Evolutionary conservation across 345 rosid species (phyloP).

Genomic region (Geranium rotundifolium): DNA sequence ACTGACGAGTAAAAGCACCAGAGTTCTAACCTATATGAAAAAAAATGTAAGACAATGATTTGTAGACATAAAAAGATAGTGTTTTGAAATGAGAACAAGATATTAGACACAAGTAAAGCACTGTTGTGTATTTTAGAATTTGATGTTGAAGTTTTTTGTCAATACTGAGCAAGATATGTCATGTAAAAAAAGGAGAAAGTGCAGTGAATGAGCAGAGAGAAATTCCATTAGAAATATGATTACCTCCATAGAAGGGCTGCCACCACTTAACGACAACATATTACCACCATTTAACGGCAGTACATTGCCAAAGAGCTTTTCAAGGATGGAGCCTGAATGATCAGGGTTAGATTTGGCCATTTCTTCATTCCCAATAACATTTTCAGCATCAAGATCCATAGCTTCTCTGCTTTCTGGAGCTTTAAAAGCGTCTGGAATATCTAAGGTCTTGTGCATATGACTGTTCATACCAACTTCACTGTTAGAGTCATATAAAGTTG

Average conservation of each 20-base stretch:
- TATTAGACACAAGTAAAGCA: not conserved
- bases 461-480: slow-evolving; percentile 17
- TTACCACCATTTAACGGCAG: slow-evolving; percentile 30
- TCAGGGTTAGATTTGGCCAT: slow-evolving; percentile 22
- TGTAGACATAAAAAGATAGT: no score
- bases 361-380: slow-evolving; percentile 24
- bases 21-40: no score
- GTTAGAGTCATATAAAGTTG: slow-evolving; percentile 30
- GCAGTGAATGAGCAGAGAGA: not conserved
- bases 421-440: slow-evolving; percentile 28
- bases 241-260: slow-evolving; percentile 23
- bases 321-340: slow-evolving; percentile 56
- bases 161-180: not conserved
- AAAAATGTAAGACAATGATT: no score
- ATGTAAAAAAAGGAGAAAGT: not conserved
- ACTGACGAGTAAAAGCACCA: no score
- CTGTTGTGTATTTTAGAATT: no score
- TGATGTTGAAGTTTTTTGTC: not conserved
- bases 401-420: slow-evolving; percentile 21
- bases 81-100: no score
- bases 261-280: not conserved
- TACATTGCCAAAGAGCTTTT: slow-evolving; percentile 60
- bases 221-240: not conserved
- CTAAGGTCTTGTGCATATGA: slow-evolving; percentile 20
- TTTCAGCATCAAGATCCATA: slow-evolving; percentile 31